These are phyloP conservation scores for Trichoderma sp. DNA, from an alignment of 2,329 filamentous ascomycete species.

Conservation along the genomic window DNA sequence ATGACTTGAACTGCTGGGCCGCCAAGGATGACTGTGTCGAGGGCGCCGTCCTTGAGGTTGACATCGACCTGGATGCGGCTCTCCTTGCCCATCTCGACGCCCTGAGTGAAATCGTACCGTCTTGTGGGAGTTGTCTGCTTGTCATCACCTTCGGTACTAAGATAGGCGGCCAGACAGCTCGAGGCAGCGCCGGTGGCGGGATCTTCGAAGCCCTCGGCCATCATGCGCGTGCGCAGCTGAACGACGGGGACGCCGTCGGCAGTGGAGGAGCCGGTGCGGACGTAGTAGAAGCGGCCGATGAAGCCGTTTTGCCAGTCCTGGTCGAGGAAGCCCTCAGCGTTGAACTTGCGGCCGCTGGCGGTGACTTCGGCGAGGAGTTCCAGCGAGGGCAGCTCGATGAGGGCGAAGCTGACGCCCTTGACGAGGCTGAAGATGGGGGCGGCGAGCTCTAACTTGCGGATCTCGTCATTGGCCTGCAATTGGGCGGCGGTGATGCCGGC, in stretches of 20 bases:
- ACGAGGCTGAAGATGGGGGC: constrained; percentile 62
- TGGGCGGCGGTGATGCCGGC: constrained; percentile 24
- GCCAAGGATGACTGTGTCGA: constrained; percentile 33
- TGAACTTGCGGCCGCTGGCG: constrained; percentile 34
- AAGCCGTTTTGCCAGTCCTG: constrained; percentile 55
- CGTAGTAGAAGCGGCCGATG: constrained; percentile 58
- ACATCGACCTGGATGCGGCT: constrained; percentile 52
- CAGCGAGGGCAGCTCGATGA: constrained; percentile 59
- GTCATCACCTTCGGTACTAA: constrained; percentile 43
- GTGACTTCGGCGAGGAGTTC: constrained; percentile 51
- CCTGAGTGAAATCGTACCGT: constrained; percentile 58
- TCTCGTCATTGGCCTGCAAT: constrained; percentile 29
- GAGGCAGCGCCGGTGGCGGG: constrained; percentile 63
- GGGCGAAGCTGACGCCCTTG: constrained; percentile 70
- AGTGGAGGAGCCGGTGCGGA: constrained; percentile 36
- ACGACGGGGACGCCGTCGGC: constrained; percentile 29
- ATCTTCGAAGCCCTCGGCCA: constrained; percentile 53
- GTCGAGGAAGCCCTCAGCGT: constrained; percentile 41
- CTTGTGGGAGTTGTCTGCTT: constrained; percentile 29
- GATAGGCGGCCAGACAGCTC: constrained; percentile 52
- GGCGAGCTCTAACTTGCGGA: constrained; percentile 37
- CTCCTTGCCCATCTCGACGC: constrained; percentile 63
- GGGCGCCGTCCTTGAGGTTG: constrained; percentile 30
- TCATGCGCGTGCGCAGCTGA: constrained; percentile 58
- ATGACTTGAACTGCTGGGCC: constrained; percentile 37